Evolutionary conservation across 192 early-diverging fungal species (phyloP).

Genomic region (Tieghemiomyces parasiticus): DNA sequence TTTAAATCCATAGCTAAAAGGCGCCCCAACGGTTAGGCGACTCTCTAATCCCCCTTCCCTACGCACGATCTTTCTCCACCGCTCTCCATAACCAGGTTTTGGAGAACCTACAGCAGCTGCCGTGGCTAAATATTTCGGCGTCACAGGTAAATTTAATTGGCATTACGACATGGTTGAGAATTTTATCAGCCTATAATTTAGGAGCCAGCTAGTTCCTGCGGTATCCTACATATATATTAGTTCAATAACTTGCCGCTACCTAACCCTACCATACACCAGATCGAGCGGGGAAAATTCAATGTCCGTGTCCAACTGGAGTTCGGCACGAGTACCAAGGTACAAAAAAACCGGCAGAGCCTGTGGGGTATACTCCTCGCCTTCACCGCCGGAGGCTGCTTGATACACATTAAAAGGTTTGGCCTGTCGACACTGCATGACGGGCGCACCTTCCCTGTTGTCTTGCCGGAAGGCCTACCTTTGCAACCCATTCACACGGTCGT

Average conservation of each 20-base stretch:
- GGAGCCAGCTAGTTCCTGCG: background rate
- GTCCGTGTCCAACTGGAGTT: too few species aligned
- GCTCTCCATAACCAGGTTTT: too few species aligned
- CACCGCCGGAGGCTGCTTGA: background rate
- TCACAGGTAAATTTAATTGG: background rate
- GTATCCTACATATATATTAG: background rate
- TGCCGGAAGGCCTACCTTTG: background rate
- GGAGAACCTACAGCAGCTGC: background rate
- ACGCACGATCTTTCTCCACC: too few species aligned
- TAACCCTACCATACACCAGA: background rate
- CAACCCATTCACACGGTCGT: background rate
- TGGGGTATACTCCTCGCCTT: background rate
- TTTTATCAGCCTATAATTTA: background rate
- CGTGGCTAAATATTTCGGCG: background rate
- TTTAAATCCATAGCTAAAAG: background rate
- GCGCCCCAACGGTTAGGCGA: background rate
- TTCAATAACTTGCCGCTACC: background rate
- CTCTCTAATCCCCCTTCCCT: background rate
- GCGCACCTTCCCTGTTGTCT: background rate
- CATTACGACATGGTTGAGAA: background rate
- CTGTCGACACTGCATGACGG: background rate
- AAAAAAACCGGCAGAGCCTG: background rate
- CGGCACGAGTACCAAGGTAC: background rate
- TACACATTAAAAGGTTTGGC: background rate
- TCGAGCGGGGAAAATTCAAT: too few species aligned